Evolutionary conservation across 2,329 filamentous ascomycete species (phyloP), one percentile per base, ranked within the genome.

Genomic region (Cryphonectria radicalis): DNA sequence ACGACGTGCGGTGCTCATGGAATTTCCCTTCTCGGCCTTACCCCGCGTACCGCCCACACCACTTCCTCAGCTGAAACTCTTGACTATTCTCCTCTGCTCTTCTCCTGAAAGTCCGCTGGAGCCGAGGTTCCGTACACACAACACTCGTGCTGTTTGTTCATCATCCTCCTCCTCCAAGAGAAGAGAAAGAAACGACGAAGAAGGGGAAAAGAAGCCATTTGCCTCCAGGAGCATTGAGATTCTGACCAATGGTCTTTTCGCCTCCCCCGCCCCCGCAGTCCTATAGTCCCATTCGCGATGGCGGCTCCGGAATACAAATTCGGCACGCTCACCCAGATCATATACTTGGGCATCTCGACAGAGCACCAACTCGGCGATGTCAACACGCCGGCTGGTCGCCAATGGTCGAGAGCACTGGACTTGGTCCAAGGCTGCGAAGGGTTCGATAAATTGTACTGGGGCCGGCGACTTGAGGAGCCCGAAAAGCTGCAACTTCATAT

Each of bases 381-480:
- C 42, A 25, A 55, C 13, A 67, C 72, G 0, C 69, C 63, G 25
- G 69, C 66, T 6, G 72, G 72, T 25, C 68, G 50, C 19, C 19
- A 63, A 28, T 73, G 73, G 73, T 43, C 66, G 8, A 60, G 55
- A 42, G 68, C 68, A 19, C 69, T 72, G 13, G 72, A 75, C 68
- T 17, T 66, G 25, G 65, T 75, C 6, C 66, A 73, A 53, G 22
- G 43, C 6, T 70, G 66, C 25, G 25, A 53, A 4, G 78, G 76
- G 2, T 79, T 79, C 65, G 64, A 70, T 13, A 74, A 76, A 2
- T 73, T 80, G 5, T 78, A 78, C 65, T 81, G 77, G 77, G 78
- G 78, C 13, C 69, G 77, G 59, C 74, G 78, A 43, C 74, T 79
- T 17, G 78, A 80, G 72, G 74, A 77, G 28, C 70, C 72, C 10